These are phyloP conservation scores for Terfezia boudieri DNA, from an alignment of 495 filamentous ascomycete species.

Conservation along the genomic window DNA sequence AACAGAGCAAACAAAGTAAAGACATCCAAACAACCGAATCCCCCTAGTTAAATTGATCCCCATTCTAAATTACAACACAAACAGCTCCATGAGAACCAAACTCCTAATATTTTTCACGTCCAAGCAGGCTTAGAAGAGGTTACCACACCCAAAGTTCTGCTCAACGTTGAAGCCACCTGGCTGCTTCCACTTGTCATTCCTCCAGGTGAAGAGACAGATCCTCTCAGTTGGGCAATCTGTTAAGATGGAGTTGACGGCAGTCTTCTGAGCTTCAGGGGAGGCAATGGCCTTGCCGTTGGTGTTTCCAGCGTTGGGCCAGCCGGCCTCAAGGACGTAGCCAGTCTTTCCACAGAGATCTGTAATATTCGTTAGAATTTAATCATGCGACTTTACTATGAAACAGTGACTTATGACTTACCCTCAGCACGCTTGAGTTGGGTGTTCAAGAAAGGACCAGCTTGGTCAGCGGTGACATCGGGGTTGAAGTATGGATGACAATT, in stretches of 20 bases:
- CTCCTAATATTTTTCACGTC: background rate
- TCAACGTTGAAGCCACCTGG: conserved; percentile 50
- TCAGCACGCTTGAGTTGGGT: conserved; percentile 43
- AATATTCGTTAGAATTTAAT: background rate
- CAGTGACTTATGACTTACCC: conserved; percentile 6
- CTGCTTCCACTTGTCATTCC: conserved; percentile 64
- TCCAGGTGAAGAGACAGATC: conserved; percentile 58
- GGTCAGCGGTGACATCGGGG: conserved; percentile 30
- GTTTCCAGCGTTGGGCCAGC: conserved; percentile 57
- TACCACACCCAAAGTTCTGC: conserved; percentile 48
- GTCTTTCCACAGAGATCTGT: conserved; percentile 36
- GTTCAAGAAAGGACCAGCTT: conserved; percentile 49
- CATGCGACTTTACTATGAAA: background rate
- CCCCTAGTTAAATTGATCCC: too few relatives aligned
- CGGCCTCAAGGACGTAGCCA: conserved; percentile 65
- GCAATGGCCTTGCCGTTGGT: conserved; percentile 51
- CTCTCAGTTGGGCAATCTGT: conserved; percentile 28
- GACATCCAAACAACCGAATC: too few relatives aligned
- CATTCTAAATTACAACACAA: too few relatives aligned
- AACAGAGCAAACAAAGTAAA: too few relatives aligned
- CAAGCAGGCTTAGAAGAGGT: conserved; percentile 26
- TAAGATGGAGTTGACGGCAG: conserved; percentile 46
- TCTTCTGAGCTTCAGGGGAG: conserved; percentile 39
- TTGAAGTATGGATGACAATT: conserved; percentile 96
- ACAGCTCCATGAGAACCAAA: background rate